Base-by-base conservation (phyloP, 176 grass and related monocot genomes). In the Luzula sylvatica region DNA sequence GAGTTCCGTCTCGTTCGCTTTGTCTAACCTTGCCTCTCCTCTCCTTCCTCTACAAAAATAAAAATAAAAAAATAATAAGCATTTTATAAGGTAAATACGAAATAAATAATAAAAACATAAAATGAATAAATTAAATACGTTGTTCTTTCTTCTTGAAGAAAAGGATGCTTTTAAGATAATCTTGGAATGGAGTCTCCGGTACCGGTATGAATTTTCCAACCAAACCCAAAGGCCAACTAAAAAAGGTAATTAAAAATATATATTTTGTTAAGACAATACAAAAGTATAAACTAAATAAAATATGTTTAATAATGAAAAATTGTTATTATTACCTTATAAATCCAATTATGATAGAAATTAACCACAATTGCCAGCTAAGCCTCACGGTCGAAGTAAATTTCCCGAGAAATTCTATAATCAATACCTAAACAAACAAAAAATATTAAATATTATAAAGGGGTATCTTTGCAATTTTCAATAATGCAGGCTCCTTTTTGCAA, bases 351-450 rank as follows among this genome's bases (percentile, higher is more conserved):
- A 95, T 53, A 53, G 88, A 95, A 49, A 95, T 50, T 50, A 95
- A 53, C 88, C 88, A 95, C 42, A 95, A 22, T 38, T 61, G 83
- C 88, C 83, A 87, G 35, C 73, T 75, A 74, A 95, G 83, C 60
- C 79, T 87, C 49, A 84, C 79, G 14, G 77, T 95, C 55, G 86
- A 83, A 53, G 86, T 81, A 53, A 95, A 88, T 63, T 87, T 87
- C 23, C 88, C 88, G 59, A 95, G 79, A 61, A 95, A 95, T 38
- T 95, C 76, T 43, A 95, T 72, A 65, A 95, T 95, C 51, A 95
- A 50, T 67, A 87, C 65, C 88, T 95, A 53, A 60, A 60, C 22
- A 42, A n/a, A 62, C 7, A 62, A 46, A 40, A 27, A 5, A 28
- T 18, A 12, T 2, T 46, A 70, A 44, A 38, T 42, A 45, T n/a